Base-by-base conservation (phyloP, 257 asterid genomes). In the Nicotiana knightiana region DNA sequence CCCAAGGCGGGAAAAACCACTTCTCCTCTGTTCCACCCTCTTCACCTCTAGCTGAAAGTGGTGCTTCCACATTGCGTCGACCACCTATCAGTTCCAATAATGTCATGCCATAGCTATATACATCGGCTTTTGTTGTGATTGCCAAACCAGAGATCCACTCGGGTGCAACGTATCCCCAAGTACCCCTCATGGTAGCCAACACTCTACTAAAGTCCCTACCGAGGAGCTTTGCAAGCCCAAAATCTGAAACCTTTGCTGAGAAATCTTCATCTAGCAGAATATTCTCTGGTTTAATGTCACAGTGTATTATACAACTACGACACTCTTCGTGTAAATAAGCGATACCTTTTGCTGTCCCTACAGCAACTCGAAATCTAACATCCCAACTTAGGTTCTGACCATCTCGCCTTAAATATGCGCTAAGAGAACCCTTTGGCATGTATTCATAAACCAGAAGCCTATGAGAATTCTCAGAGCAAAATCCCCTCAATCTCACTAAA, bases 71-170 rank as follows among this genome's bases (percentile, higher is more conserved):
- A 18, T 91, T 90, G 6, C 96, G 88, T 18, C 97, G 85, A 3
- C 97, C 97, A 1, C 96, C 91, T 24, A 93, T 77, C 73, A 94
- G 51, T 85, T 93, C 98, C 83, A 92, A 79, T 9, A 93, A 81
- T 1, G 94, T 92, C 97, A 94, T 91, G 17, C 97, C 97, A 26
- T 91, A 94, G 91, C 98, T 92, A 76, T 92, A 94, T 1, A 94
- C 96, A 33, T 92, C 96, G 3, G 95, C 98, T 65, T 94, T 94
- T 0, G 96, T 88, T 51, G 97, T 94, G 80, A 94, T 93, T 0
- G 96, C 96, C 26, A 91, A 93, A 0, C 96, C 96, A 17, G 98
- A 94, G 83, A 94, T 90, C 96, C 97, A 94, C 86, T 94, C 98
- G 0, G 97, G 98, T 18, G 98, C 97, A 51, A 94, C 93, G 21